Evolutionary conservation across 257 asterid genomes (phyloP).

Genomic region (Cinchona pubescens): DNA sequence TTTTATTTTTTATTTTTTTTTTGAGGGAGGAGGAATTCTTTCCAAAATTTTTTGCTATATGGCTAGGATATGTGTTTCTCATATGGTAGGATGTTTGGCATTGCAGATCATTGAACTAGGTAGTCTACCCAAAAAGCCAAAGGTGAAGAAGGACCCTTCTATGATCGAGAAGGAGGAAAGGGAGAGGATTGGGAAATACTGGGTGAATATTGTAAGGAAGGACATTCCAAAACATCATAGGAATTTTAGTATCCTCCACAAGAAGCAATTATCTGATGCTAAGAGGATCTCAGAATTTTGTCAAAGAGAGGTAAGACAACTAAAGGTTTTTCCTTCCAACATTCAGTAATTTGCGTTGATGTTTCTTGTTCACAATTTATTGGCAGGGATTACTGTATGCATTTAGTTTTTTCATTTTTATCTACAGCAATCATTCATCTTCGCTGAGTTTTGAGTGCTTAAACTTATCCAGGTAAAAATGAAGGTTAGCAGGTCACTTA

Average conservation of each 20-base stretch:
- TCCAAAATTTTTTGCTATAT: not conserved
- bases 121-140: conserved; percentile 70
- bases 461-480: conserved; percentile 60
- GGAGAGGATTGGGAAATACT: conserved; percentile 68
- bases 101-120: conserved; percentile 95
- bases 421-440: not conserved
- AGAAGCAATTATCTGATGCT: conserved; percentile 79
- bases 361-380: conserved; percentile 10
- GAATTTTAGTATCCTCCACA: conserved; percentile 61
- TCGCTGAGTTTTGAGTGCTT: conserved; percentile 1
- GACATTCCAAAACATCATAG: conserved; percentile 92
- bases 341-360: conserved; percentile 6
- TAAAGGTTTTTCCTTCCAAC: not conserved
- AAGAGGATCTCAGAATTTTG: conserved; percentile 85
- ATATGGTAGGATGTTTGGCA: conserved; percentile 27
- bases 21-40: conserved; percentile 4
- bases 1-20: conserved; percentile 4
- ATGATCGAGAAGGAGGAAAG: conserved; percentile 82
- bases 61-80: not conserved
- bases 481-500: conserved; percentile 87
- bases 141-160: conserved; percentile 81
- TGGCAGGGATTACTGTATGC: not conserved
- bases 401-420: not conserved
- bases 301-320: conserved; percentile 82
- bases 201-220: conserved; percentile 84